These are phyloP conservation scores for Saccharomycopsis javanensis DNA, from an alignment of 805 yeast genomes.

Conservation along the genomic window DNA sequence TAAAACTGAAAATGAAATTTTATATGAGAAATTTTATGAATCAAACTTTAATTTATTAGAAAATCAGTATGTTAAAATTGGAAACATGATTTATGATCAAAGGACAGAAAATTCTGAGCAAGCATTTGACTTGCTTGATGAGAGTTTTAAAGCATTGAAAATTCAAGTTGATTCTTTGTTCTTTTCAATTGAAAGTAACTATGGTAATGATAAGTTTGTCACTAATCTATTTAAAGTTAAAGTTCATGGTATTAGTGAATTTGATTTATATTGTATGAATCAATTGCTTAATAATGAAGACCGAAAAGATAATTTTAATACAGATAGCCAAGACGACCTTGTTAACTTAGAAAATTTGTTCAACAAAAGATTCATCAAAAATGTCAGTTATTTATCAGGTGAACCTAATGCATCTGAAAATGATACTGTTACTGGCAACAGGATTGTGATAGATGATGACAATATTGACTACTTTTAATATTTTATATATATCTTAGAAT, in stretches of 20 bases:
- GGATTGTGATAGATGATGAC: not conserved
- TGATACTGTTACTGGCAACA: not conserved
- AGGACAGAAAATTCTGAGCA: slow-evolving; percentile 4
- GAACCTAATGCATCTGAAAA: not conserved
- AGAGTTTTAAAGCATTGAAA: slow-evolving; percentile 13
- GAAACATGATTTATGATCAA: slow-evolving; percentile 14
- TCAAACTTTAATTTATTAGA: slow-evolving; percentile 11
- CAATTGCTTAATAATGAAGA: slow-evolving; percentile 9
- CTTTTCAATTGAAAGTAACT: slow-evolving; percentile 19
- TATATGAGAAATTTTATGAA: slow-evolving; percentile 19
- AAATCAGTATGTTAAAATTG: slow-evolving; percentile 15
- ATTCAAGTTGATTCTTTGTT: slow-evolving; percentile 10
- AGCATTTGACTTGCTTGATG: slow-evolving; percentile 6
- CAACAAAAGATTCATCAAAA: slow-evolving; percentile 10
- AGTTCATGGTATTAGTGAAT: slow-evolving; percentile 17
- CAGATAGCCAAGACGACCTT: not conserved
- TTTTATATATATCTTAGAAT: not conserved
- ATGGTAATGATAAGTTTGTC: slow-evolving; percentile 16
- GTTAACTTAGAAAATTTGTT: slow-evolving; percentile 8
- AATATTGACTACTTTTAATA: not conserved
- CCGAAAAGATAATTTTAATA: not conserved
- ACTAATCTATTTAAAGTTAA: slow-evolving; percentile 17
- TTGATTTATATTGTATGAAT: slow-evolving; percentile 18
- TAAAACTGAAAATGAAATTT: slow-evolving; percentile 10
- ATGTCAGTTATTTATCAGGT: slow-evolving; percentile 1